Evolutionary conservation across 208 protist genomes (phyloP).

Genomic region (Acanthamoeba castellanii): DNA sequence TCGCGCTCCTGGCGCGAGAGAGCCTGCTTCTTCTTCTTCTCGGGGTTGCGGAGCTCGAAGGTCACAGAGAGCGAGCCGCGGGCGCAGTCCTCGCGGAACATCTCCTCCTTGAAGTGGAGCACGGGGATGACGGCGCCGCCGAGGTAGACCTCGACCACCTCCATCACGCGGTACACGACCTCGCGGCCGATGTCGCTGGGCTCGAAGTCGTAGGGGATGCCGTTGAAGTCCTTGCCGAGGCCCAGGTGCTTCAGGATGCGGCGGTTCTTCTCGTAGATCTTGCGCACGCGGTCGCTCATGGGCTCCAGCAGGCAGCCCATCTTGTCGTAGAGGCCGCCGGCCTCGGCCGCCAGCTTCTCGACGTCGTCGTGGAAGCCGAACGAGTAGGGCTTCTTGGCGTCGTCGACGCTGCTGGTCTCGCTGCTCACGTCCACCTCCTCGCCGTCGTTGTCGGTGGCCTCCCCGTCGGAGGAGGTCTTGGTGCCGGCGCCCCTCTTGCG

Average conservation of each 20-base stretch:
- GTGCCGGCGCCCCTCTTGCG: neutral
- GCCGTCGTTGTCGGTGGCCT: neutral
- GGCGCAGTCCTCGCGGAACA: conserved; percentile 71
- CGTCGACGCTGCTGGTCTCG: neutral
- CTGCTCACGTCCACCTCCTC: neutral
- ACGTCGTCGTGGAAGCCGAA: neutral
- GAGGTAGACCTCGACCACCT: conserved; percentile 67
- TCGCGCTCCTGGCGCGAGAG: neutral
- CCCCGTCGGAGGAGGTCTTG: neutral
- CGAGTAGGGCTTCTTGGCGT: neutral
- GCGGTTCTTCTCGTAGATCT: conserved; percentile 75
- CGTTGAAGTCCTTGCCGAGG: conserved; percentile 69
- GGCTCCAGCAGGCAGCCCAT: conserved; percentile 44
- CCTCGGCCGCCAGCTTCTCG: conserved; percentile 20
- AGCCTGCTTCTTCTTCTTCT: conserved; percentile 33
- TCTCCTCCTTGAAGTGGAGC: conserved; percentile 73
- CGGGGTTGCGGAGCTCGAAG: conserved; percentile 56
- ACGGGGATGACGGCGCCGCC: conserved; percentile 58
- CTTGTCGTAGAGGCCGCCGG: conserved; percentile 39
- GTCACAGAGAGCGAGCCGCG: conserved; percentile 58
- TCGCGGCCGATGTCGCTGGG: conserved; percentile 69
- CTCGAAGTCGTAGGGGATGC: conserved; percentile 63
- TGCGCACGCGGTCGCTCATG: conserved; percentile 35
- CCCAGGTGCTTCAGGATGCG: conserved; percentile 63
- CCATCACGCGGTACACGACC: conserved; percentile 61